These are phyloP conservation scores for Aspergillus sp. DNA, from an alignment of 2,329 filamentous ascomycete species.

Conservation along the genomic window DNA sequence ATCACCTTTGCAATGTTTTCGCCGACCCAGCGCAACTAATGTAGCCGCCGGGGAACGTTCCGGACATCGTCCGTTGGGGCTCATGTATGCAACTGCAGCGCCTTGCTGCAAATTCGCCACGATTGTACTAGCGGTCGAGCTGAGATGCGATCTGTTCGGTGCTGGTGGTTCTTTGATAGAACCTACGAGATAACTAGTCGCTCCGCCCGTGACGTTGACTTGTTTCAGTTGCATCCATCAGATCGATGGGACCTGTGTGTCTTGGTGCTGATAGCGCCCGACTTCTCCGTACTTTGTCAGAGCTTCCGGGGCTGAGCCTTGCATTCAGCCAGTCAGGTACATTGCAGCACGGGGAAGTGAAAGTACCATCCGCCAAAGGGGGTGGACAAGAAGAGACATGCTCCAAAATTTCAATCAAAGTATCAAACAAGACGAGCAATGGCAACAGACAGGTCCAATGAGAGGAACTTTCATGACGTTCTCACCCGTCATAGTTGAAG, in stretches of 20 bases:
- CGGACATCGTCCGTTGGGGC: conserved; percentile 10
- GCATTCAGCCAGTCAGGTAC: background rate
- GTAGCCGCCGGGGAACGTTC: conserved; percentile 12
- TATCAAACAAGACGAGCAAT: background rate
- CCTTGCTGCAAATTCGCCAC: conserved; percentile 12
- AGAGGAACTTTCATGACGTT: conserved; percentile 16
- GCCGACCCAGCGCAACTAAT: background rate
- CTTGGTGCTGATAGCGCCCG: background rate
- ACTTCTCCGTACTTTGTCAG: background rate
- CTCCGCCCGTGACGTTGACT: conserved; percentile 5
- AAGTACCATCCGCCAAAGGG: background rate
- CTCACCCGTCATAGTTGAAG: conserved; percentile 16
- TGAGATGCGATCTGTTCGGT: conserved; percentile 6
- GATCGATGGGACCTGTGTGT: background rate
- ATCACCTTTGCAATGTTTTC: background rate
- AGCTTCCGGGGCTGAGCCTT: background rate
- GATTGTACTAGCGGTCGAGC: conserved; percentile 11
- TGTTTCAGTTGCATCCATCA: conserved; percentile 8
- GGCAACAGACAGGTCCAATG: conserved; percentile 12
- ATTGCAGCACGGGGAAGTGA: background rate
- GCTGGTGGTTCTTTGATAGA: conserved; percentile 5
- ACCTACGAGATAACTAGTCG: background rate
- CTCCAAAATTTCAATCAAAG: background rate
- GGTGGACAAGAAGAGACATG: background rate
- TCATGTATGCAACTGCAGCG: conserved; percentile 10